These are phyloP conservation scores for Boehmeria nivea DNA, from an alignment of 306 rosid species.

Conservation along the genomic window DNA sequence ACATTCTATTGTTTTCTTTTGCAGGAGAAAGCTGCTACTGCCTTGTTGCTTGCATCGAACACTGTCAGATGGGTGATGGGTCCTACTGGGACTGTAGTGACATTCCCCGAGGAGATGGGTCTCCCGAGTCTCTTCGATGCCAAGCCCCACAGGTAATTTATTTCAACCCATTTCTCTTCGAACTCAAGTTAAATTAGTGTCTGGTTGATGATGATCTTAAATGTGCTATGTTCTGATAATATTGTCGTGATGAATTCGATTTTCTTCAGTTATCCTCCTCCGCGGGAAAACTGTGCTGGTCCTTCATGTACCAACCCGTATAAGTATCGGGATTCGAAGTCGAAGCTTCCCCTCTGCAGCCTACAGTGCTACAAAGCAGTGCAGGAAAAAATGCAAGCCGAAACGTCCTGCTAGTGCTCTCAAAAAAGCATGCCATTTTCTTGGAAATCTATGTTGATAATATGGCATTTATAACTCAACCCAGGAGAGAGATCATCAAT, in stretches of 20 bases:
- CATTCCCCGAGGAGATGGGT: conserved; percentile 79
- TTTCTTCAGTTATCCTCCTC: conserved; percentile 81
- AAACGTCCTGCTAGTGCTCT: conserved; percentile 39
- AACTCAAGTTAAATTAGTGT: too few species aligned
- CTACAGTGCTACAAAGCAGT: conserved; percentile 80
- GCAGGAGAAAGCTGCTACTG: conserved; percentile 88
- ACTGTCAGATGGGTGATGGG: conserved; percentile 65
- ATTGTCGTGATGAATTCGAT: conserved; percentile 6
- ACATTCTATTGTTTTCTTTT: background rate
- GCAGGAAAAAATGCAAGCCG: conserved; percentile 32
- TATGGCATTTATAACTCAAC: too few species aligned
- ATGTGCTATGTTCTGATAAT: background rate
- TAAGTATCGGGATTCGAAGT: conserved; percentile 81
- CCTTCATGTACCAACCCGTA: conserved; percentile 74
- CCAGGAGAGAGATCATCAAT: too few species aligned
- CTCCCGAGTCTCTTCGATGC: conserved; percentile 56
- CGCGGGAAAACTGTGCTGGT: conserved; percentile 73
- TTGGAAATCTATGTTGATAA: background rate
- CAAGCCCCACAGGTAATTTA: conserved; percentile 34
- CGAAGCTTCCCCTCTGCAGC: conserved; percentile 90
- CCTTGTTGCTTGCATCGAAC: conserved; percentile 51
- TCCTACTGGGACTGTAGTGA: conserved; percentile 66
- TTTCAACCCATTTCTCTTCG: too few species aligned
- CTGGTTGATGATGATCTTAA: background rate
- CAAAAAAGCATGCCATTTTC: background rate